Conservation (phyloP, 1,139 yeast genomes). For the Candida tunisiensis region DNA sequence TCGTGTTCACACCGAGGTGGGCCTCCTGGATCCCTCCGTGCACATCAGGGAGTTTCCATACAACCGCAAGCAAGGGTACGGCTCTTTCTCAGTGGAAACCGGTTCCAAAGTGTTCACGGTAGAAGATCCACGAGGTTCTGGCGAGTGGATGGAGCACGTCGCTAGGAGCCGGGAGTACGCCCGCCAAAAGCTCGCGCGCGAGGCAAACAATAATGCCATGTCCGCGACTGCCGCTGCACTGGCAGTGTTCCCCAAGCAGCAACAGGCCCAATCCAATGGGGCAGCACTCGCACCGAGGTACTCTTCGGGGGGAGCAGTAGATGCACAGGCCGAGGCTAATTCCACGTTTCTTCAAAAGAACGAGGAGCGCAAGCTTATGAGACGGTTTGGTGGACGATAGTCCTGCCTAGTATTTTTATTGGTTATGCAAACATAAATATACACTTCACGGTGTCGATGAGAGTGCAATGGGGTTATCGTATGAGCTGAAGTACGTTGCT, state of each 20-base stretch:
- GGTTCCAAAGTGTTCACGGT: conserved; percentile 18
- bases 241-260: conserved; percentile 7
- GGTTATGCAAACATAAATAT: background rate
- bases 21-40: conserved; percentile 17
- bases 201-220: conserved; percentile 13
- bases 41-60: conserved; percentile 16
- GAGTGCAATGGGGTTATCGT: background rate
- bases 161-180: conserved; percentile 13
- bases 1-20: conserved; percentile 16
- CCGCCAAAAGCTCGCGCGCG: conserved; percentile 11
- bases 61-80: conserved; percentile 12
- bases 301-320: background rate
- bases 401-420: background rate
- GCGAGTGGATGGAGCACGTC: conserved; percentile 18
- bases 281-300: background rate
- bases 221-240: conserved; percentile 22
- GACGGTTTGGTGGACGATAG: conserved; percentile 2
- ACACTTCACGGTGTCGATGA: no score
- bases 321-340: conserved; percentile 1
- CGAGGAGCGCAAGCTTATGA: conserved; percentile 7
- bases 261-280: background rate
- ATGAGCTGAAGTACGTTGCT: background rate
- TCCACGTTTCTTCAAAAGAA: conserved; percentile 9
- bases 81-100: conserved; percentile 17
- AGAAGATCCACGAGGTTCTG: conserved; percentile 17